Percentiles rank a stretch among this genome's conserved stretches.
phyloP scores from a whole-genome alignment of 1,284 basidiomycete genomes.

The Anthracocystis panici-leucophaei region DNA sequence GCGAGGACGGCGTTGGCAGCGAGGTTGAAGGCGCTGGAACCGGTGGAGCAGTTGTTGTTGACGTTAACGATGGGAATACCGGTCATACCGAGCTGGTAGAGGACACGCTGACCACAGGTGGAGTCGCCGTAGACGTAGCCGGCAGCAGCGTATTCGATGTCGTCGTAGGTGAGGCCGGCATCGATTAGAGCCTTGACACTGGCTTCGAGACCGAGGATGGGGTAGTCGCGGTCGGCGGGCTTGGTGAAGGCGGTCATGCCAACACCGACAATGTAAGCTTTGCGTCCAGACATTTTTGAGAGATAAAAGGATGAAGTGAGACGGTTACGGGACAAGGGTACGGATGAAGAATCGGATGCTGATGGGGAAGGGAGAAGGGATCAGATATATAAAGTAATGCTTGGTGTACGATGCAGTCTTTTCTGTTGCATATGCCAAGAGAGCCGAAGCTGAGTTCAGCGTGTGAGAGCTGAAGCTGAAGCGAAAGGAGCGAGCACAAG shows the following conservation, averaged over 20 bases:
- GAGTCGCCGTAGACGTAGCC: conserved; percentile 74
- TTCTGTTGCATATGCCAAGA: not conserved
- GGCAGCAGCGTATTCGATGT: conserved; percentile 80
- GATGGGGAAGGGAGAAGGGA: not conserved
- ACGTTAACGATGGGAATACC: conserved; percentile 87
- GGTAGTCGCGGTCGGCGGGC: conserved; percentile 75
- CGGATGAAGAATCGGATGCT: not conserved
- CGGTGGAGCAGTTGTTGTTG: conserved; percentile 75
- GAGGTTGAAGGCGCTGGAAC: conserved; percentile 63
- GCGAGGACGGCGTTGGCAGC: conserved; percentile 72
- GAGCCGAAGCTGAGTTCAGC: not conserved
- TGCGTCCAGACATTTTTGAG: conserved; percentile 40
- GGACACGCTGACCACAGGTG: conserved; percentile 82
- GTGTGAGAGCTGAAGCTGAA: not conserved
- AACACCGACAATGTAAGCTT: conserved; percentile 75
- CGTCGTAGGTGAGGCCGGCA: conserved; percentile 86
- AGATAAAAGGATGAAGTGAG: not conserved
- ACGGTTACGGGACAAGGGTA: not conserved
- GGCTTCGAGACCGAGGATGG: conserved; percentile 76
- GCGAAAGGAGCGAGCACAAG: conserved; percentile 6
- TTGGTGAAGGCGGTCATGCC: conserved; percentile 86
- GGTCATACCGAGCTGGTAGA: conserved; percentile 88
- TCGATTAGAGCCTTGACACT: conserved; percentile 86
- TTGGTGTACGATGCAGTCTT: not conserved
- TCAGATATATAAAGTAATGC: conserved; percentile 14